Base-by-base conservation (phyloP, 2,329 filamentous ascomycete genomes). In the Scleromitrula shiraiana region DNA sequence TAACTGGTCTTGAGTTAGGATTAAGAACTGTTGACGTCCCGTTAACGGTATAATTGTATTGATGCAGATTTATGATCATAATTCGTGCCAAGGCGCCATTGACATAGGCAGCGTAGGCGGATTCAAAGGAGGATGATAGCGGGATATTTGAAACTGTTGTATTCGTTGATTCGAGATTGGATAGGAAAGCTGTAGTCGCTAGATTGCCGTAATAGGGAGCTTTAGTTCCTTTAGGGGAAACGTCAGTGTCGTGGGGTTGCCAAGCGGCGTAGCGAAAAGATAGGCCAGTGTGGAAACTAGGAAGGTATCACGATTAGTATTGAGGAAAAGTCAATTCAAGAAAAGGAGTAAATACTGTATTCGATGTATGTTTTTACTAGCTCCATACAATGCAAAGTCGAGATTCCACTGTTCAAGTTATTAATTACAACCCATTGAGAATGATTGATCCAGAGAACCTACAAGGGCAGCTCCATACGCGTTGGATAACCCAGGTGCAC, bases 181-280 rank as follows among this genome's bases (percentile, higher is more conserved):
- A 72, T 2, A 83, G 61, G 56, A 79, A 75, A 1, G 73, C 70
- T 0, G 80, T 77, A 1, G 77, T 75, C 26, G 73, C 74, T 14
- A 82, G 65, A 60, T 76, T 78, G 14, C 77, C 79, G 56, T 84
- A 83, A 61, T 82, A 85, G 0, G 80, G 78, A 0, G 80, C 66
- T 58, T 80, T 82, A 17, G 78, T 83, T 12, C 77, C 79, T 2
- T 70, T 67, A 7, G 66, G 65, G 0, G 72, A 71, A 12, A 68
- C 67, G 41, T 66, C 60, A 0, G 77, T 81, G 4, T 65, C 57
- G 37, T 81, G 56, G 0, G 79, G 78, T 57, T 83, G 79, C 79
- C 79, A 83, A 39, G 70, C 66, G 50, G 69, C 69, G 59, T 83
- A 83, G 7, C 78, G 70, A 59, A 78, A 83, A 59, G 81, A 72